These are phyloP conservation scores for Laetiporus sulphureus DNA, from an alignment of 1,284 basidiomycete genomes.

Conservation along the genomic window DNA sequence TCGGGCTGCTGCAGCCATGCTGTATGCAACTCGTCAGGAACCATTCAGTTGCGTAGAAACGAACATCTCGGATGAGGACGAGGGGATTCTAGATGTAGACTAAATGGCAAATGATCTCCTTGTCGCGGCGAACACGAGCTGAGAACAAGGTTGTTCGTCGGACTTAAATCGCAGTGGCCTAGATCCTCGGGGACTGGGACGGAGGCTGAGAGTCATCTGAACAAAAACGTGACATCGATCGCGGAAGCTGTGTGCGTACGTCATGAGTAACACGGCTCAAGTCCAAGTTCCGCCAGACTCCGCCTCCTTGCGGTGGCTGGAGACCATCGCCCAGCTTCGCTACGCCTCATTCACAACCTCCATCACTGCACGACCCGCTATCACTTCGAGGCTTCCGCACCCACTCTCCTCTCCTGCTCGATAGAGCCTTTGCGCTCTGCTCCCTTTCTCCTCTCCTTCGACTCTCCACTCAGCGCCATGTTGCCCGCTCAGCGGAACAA, in stretches of 20 bases:
- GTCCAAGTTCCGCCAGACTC: slow-evolving; percentile 13
- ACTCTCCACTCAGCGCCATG: slow-evolving; percentile 42
- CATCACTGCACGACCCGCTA: slow-evolving; percentile 13
- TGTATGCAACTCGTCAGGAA: neutral
- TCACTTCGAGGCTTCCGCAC: slow-evolving; percentile 11
- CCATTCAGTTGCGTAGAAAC: neutral
- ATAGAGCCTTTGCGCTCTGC: slow-evolving; percentile 21
- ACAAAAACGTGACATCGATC: slow-evolving; percentile 2
- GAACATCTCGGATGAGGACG: neutral
- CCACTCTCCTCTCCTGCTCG: slow-evolving; percentile 11
- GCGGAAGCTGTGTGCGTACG: slow-evolving; percentile 4
- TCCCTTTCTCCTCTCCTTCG: slow-evolving; percentile 14
- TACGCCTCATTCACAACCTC: slow-evolving; percentile 8
- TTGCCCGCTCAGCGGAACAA: slow-evolving; percentile 82
- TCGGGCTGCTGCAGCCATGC: neutral
- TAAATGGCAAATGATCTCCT: too few species aligned
- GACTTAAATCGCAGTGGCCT: too few species aligned
- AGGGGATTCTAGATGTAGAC: slow-evolving; percentile 1
- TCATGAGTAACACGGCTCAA: slow-evolving; percentile 5
- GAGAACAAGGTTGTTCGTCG: too few species aligned
- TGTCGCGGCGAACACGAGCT: too few species aligned
- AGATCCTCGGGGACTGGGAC: too few species aligned
- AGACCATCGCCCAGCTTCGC: slow-evolving; percentile 3
- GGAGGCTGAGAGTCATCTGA: slow-evolving; percentile 7
- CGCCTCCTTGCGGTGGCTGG: slow-evolving; percentile 6